A percentile compares a stretch with the other conserved stretches of the same genome.
Conservation (phyloP, 1,284 basidiomycete species). For the Naganishia cerealis region DNA sequence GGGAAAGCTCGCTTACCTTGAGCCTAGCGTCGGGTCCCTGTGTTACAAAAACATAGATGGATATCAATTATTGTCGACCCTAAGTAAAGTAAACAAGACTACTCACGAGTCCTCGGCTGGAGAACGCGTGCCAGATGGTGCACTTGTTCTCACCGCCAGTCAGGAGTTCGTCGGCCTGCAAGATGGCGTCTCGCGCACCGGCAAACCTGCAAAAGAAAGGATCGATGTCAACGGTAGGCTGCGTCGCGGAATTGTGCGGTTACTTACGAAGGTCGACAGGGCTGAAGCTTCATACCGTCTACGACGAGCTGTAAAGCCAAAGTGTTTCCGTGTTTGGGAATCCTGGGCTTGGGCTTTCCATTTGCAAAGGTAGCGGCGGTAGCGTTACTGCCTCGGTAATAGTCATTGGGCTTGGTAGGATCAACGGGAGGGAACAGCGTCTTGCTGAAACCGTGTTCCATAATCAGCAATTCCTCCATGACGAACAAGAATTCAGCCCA, state of each 20-base stretch:
- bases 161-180: conserved; percentile 84
- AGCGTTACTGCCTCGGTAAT: conserved; percentile 61
- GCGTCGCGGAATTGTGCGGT: not conserved
- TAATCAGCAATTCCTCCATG: conserved; percentile 70
- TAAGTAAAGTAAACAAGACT: not conserved
- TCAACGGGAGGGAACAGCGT: conserved; percentile 73
- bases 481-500: conserved; percentile 95
- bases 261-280: conserved; percentile 69
- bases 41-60: not conserved
- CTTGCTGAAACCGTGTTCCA: conserved; percentile 75
- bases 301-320: conserved; percentile 81
- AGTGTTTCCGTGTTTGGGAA: conserved; percentile 91
- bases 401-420: conserved; percentile 59
- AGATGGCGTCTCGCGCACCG: conserved; percentile 86
- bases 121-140: conserved; percentile 82
- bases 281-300: conserved; percentile 90
- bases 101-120: conserved; percentile 67
- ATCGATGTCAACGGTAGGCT: not conserved
- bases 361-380: conserved; percentile 11
- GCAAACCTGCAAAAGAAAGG: conserved; percentile 63
- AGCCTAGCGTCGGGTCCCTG: conserved; percentile 29
- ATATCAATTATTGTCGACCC: too few species aligned
- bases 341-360: conserved; percentile 59
- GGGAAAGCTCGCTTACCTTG: conserved; percentile 25
- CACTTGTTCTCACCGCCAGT: conserved; percentile 92